Evolutionary conservation across 2,329 filamentous ascomycete genomes (phyloP).

Genomic region (Paraphaeosphaeria minitans): DNA sequence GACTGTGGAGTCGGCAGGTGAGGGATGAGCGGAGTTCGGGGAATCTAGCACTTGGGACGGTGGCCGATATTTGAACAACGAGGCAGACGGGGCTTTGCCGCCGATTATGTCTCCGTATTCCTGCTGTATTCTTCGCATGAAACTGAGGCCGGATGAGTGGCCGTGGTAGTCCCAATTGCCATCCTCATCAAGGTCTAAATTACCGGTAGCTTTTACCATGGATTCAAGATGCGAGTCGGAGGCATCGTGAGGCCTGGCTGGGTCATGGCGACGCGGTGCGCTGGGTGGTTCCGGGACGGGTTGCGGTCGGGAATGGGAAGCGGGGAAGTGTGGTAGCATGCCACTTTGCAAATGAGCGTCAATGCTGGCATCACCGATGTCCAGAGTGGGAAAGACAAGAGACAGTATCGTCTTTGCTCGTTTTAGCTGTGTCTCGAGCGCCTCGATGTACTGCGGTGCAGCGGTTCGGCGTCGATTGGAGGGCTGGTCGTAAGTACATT

Average conservation of each 20-base stretch:
- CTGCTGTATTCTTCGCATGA: conserved; percentile 83
- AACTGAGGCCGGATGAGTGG: conserved; percentile 88
- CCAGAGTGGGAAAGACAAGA: conserved; percentile 80
- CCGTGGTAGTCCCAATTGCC: conserved; percentile 96
- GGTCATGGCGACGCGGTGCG: conserved; percentile 24
- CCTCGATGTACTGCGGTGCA: conserved; percentile 90
- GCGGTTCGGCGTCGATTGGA: conserved; percentile 90
- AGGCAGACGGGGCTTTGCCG: conserved; percentile 37
- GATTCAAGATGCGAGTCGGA: conserved; percentile 76
- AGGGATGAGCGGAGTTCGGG: conserved; percentile 67
- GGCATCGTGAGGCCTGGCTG: conserved; percentile 32
- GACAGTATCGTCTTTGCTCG: conserved; percentile 81
- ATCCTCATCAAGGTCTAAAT: conserved; percentile 87
- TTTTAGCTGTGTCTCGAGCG: conserved; percentile 79
- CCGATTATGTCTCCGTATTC: conserved; percentile 81
- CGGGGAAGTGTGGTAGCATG: conserved; percentile 51
- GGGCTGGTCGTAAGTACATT: conserved; percentile 94
- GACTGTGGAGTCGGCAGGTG: conserved; percentile 59
- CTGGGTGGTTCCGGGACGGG: conserved; percentile 28
- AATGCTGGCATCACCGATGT: conserved; percentile 82
- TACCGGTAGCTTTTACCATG: conserved; percentile 92
- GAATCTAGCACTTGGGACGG: conserved; percentile 70
- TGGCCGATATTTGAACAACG: conserved; percentile 55
- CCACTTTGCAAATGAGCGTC: conserved; percentile 78
- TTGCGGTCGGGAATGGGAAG: conserved; percentile 27